A percentile compares a stretch with the other conserved stretches of the same genome.
phyloP scores from a whole-genome alignment of 176 grass and related monocot genomes.

The Rhynchospora tenuis region DNA sequence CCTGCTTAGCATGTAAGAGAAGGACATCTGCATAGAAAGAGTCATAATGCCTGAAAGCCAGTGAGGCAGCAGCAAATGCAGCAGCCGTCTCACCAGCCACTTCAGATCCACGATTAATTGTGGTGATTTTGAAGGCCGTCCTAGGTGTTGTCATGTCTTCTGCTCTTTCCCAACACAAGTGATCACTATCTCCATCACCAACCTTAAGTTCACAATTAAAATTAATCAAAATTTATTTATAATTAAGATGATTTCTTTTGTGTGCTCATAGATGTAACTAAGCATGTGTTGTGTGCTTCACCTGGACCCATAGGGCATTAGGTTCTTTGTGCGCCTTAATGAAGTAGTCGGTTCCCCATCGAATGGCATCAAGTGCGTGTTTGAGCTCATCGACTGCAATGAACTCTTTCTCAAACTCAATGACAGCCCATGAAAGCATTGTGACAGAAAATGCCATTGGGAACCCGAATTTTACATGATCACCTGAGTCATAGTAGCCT shows the following conservation, averaged over 20 bases:
- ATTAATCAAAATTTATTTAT: background rate
- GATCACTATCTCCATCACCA: conserved; percentile 87
- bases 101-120: conserved; percentile 49
- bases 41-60: conserved; percentile 68
- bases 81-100: conserved; percentile 78
- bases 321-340: conserved; percentile 76
- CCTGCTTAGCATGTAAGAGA: conserved; percentile 72
- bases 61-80: conserved; percentile 55
- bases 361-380: conserved; percentile 58
- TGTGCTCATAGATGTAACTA: background rate
- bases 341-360: conserved; percentile 84
- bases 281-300: conserved; percentile 6
- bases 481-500: conserved; percentile 88
- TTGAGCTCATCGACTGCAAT: conserved; percentile 51
- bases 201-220: conserved; percentile 35
- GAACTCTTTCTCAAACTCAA: conserved; percentile 91
- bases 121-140: conserved; percentile 65
- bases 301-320: conserved; percentile 79
- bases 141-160: conserved; percentile 87
- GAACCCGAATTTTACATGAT: conserved; percentile 91
- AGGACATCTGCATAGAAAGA: conserved; percentile 66
- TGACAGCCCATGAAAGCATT: conserved; percentile 56
- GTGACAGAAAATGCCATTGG: conserved; percentile 80
- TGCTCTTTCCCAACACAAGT: conserved; percentile 91
- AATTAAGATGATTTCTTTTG: background rate